Base-by-base conservation (phyloP, 2,329 filamentous ascomycete species). In the Pseudogymnoascus sp. region DNA sequence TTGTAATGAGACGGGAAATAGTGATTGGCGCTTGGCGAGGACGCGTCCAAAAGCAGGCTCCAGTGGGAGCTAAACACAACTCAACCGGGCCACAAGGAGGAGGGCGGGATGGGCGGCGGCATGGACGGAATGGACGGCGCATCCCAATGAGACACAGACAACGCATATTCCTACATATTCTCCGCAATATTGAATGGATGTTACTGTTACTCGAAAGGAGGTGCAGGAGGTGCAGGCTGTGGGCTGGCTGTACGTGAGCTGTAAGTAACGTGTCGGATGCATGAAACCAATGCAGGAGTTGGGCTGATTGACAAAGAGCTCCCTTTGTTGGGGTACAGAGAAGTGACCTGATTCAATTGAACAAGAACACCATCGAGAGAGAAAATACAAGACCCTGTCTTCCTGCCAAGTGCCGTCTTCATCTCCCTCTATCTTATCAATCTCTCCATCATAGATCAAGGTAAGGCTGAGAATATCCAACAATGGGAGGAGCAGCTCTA, bases 11-110 rank as follows among this genome's bases (percentile, higher is more conserved):
- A 19, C 17, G 50, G 29, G 50, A 35, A 21, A 56, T 56, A 56
- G 17, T 56, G 50, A 56, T 56, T 56, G 50, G 50, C 50, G 50
- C 29, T 56, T 56, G 50, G 50, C 50, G 50, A 56, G 11, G 29
- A 33, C 50, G 50, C 50, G 29, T 35, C 50, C 29, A 33, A 33
- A 56, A 56, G 29, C 50, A 56, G 50, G 50, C 33, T 56, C 50
- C 50, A 56, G 50, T 56, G 11, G 11, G 50, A 56, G 50, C 50
- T 56, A 56, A 56, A 56, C 50, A 56, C 50, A 56, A 56, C 50
- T 56, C 50, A 33, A 56, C 50, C 50, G n/a, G 50, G 50, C 46
- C 46, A 53, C 26, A 31, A 31, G 31, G n/a, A 15, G 13, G 13
- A 7, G 19, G 42, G 23, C 42, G 38, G 31, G 31, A 35, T 35